A percentile compares a stretch with the other conserved stretches of the same genome.
These are phyloP conservation scores for Penicillium digitatum DNA, from an alignment of 2,329 filamentous ascomycete species.

Conservation along the genomic window DNA sequence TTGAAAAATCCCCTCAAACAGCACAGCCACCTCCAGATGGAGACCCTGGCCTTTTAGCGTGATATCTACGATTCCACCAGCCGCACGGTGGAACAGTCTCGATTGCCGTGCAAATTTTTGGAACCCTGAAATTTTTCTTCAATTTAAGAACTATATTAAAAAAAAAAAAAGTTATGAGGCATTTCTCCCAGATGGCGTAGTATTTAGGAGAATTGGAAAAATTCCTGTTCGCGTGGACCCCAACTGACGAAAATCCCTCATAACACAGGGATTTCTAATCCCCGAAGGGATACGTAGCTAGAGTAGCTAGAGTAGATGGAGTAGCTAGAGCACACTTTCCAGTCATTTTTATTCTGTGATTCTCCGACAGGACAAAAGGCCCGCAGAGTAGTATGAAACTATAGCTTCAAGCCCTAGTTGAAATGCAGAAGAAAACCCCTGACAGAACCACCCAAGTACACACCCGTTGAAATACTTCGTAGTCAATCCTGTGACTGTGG, in stretches of 20 bases:
- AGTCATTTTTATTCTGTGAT: too few species aligned
- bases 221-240: too few species aligned
- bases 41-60: not conserved
- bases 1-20: conserved; percentile 4
- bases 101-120: not conserved
- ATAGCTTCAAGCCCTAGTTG: conserved; percentile 17
- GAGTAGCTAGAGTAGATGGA: not conserved
- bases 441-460: conserved; percentile 3
- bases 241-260: conserved; percentile 13
- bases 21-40: conserved; percentile 24
- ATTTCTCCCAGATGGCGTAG: conserved; percentile 12
- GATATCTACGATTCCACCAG: not conserved
- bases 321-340: not conserved
- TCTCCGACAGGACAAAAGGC: too few species aligned
- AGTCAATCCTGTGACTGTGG: conserved; percentile 24
- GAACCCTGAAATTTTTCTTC: too few species aligned
- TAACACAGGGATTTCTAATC: too few species aligned
- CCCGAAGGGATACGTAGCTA: too few species aligned
- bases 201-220: not conserved
- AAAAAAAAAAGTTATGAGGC: conserved; percentile 18
- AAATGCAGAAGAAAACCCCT: not conserved
- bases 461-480: conserved; percentile 15
- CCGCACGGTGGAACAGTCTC: conserved; percentile 14
- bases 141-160: not conserved
- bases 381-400: conserved; percentile 1